phyloP scores from a whole-genome alignment of 2,329 filamentous ascomycete genomes.

The Colletotrichum simmondsii region DNA sequence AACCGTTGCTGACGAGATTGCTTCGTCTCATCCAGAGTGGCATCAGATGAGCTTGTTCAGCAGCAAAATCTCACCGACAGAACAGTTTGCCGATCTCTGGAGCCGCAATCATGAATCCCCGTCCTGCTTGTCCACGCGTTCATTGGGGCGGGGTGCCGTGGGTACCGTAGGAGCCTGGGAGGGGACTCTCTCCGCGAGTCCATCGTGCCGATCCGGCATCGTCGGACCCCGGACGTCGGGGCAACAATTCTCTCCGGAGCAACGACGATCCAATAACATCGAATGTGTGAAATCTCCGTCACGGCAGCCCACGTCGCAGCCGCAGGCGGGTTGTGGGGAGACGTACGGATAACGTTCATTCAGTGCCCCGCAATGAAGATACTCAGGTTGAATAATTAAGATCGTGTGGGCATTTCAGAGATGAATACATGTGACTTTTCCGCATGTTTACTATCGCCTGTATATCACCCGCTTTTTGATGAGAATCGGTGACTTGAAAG shows the following conservation, averaged over 20 bases:
- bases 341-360: background rate
- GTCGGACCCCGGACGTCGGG: background rate
- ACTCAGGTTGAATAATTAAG: too few relatives aligned
- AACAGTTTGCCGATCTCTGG: background rate
- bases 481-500: too few relatives aligned
- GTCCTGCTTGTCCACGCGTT: background rate
- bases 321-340: background rate
- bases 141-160: background rate
- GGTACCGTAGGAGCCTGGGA: background rate
- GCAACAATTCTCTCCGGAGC: background rate
- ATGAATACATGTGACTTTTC: too few relatives aligned
- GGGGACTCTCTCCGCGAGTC: background rate
- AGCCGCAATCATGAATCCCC: background rate
- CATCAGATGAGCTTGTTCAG: background rate
- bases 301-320: background rate
- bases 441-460: too few relatives aligned
- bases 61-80: background rate
- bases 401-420: too few relatives aligned
- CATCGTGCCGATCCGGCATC: background rate
- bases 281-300: background rate
- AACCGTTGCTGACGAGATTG: slow-evolving; percentile 10
- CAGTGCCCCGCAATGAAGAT: background rate
- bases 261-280: background rate
- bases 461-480: too few relatives aligned
- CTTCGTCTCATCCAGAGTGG: slow-evolving; percentile 11